These are phyloP conservation scores for Gypsophila paniculata DNA, from an alignment of 179 eudicot species.

Conservation along the genomic window DNA sequence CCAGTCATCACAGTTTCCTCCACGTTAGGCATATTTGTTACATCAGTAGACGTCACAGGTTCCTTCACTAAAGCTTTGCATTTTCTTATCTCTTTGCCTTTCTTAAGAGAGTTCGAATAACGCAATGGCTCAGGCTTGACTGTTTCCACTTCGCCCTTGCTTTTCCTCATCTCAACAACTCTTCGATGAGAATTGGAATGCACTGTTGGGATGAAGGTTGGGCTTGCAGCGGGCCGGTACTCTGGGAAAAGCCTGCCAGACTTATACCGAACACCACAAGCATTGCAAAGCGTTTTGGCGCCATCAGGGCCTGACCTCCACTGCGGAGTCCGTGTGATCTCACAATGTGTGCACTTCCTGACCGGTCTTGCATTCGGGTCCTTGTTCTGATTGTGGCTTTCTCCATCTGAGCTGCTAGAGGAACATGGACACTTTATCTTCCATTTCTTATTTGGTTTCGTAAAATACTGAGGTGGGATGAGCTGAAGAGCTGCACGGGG, in stretches of 20 bases:
- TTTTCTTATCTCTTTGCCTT: neutral
- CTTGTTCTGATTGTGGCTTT: constrained; percentile 23
- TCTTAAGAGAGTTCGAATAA: neutral
- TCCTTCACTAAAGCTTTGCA: neutral
- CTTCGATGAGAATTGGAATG: constrained; percentile 82
- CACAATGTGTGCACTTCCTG: constrained; percentile 73
- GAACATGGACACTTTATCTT: neutral
- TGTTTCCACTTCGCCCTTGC: constrained; percentile 15
- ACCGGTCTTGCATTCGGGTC: constrained; percentile 16
- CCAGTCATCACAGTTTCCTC: constrained; percentile 1
- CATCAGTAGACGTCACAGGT: neutral
- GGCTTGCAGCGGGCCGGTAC: constrained; percentile 85
- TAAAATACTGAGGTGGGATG: neutral
- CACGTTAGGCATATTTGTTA: constrained; percentile 4
- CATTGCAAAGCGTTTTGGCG: constrained; percentile 73
- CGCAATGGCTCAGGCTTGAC: neutral
- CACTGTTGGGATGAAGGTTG: constrained; percentile 60
- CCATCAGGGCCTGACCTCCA: constrained; percentile 84
- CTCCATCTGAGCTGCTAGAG: constrained; percentile 1
- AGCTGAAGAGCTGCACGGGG: constrained; percentile 37
- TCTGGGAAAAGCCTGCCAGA: constrained; percentile 83
- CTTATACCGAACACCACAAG: constrained; percentile 76
- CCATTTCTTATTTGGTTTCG: neutral
- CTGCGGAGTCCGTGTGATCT: constrained; percentile 71
- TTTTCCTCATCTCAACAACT: constrained; percentile 62